phyloP scores from a whole-genome alignment of 345 rosid species.

The Linum tenue region DNA sequence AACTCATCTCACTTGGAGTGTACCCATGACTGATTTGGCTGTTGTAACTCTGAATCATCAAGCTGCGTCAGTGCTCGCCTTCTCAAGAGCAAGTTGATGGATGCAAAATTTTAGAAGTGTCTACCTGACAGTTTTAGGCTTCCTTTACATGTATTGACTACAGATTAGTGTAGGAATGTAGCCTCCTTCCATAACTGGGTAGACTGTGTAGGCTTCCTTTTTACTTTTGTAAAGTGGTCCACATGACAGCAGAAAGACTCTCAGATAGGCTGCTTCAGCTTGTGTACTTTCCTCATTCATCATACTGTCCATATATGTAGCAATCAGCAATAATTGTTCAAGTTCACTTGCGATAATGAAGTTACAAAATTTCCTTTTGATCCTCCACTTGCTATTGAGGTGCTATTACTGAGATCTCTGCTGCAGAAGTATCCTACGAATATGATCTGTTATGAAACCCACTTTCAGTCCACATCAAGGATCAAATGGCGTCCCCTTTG shows the following conservation, averaged over 20 bases:
- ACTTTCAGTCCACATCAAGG: background rate
- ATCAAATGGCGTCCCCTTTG: background rate
- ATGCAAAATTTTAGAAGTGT: background rate
- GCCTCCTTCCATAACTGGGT: too few species aligned
- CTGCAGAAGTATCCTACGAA: background rate
- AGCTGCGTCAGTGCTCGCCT: too few species aligned
- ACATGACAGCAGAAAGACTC: background rate
- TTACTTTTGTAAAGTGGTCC: background rate
- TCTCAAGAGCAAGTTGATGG: background rate
- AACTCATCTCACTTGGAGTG: background rate
- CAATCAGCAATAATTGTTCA: background rate
- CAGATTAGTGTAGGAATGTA: too few species aligned
- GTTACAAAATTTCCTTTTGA: background rate
- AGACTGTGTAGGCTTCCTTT: background rate
- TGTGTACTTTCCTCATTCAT: background rate
- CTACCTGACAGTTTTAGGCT: too few species aligned
- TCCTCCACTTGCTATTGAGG: background rate
- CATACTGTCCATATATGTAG: background rate
- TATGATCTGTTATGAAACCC: background rate
- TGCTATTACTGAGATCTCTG: background rate
- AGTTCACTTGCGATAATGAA: background rate
- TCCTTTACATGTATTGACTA: too few species aligned
- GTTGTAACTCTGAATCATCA: too few species aligned
- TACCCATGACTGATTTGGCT: too few species aligned
- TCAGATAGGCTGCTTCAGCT: background rate